A percentile compares a stretch with the other conserved stretches of the same genome.
Evolutionary conservation across 176 grass and related monocot genomes (phyloP).

Genomic region (Microstegium vimineum): DNA sequence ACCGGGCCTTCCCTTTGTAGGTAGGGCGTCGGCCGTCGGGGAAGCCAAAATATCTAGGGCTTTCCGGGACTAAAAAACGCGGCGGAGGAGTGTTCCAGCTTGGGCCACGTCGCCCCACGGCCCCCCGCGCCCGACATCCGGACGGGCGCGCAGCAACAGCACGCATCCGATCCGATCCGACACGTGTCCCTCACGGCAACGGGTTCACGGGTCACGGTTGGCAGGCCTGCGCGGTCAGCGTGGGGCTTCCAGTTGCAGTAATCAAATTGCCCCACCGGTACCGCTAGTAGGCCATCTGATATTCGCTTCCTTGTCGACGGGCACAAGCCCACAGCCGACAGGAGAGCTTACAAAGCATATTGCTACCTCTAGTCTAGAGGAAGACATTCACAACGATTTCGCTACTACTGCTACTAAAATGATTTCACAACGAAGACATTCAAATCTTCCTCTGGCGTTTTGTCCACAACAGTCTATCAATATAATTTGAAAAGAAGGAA

Average conservation of each 20-base stretch:
- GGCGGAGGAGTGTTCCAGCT: conserved; percentile 9
- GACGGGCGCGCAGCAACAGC: background rate
- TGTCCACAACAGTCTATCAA: too few species aligned
- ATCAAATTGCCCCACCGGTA: background rate
- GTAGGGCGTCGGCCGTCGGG: background rate
- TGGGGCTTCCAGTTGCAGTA: background rate
- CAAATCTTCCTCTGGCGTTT: too few species aligned
- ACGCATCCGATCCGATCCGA: conserved; percentile 25
- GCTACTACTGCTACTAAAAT: background rate
- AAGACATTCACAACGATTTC: background rate
- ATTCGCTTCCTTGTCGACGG: background rate
- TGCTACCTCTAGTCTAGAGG: background rate
- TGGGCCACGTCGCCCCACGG: conserved; percentile 27
- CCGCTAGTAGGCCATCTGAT: background rate
- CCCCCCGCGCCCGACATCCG: background rate
- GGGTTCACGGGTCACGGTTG: background rate
- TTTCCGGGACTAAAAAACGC: conserved; percentile 26
- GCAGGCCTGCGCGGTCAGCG: background rate
- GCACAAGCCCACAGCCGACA: background rate
- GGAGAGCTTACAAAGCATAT: background rate
- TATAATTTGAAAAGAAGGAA: too few species aligned
- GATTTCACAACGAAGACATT: too few species aligned
- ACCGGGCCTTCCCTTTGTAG: background rate
- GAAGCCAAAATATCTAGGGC: conserved; percentile 21
- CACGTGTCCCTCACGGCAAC: background rate